Base-by-base conservation (phyloP, 495 filamentous ascomycete species). In the Neurospora sp. region DNA sequence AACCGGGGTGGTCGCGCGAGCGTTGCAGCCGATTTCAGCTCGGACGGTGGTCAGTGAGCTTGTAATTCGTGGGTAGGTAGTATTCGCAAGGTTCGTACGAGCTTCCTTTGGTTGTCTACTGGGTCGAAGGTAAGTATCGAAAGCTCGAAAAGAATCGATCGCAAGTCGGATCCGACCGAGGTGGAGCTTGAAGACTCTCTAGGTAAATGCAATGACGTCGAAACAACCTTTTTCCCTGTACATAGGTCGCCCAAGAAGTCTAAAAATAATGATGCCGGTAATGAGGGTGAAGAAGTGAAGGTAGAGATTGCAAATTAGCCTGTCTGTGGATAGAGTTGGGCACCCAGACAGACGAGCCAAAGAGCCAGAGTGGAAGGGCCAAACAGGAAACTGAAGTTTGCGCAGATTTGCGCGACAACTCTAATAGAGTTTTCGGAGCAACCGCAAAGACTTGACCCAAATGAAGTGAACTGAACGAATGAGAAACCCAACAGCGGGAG, bases 11-110 rank as follows among this genome's bases (percentile, higher is more conserved):
- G 53, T 66, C 42, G 75, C 71, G 61, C 41, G 48, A 71, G 73
- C 27, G 75, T 75, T 74, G 70, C 75, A 76, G 70, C 71, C 70
- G 53, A 70, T 73, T 27, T 66, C 27, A 35, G 53, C 53, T 66
- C 53, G 31, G 53, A 14, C 14, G 53, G 53, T 66, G 22, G 53
- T 27, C 53, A 66, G 53, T 66, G 27, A 66, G 53, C 14, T 61
- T 66, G 53, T 66, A 35, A 35, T 66, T 66, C 27, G 53, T 66
- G 53, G 53, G 53, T 66, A 37, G 53, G 53, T 66, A 66, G 27
- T 66, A 66, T 66, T 35, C 53, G 53, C 53, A 66, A 66, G 53
- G 27, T 66, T 66, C 27, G 53, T 66, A 18, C 27, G 53, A 66
- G 53, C 53, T 22, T 41, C 14, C 12, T 46, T 61, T 66, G 12